phyloP scores from a whole-genome alignment of 176 grass and related monocot species.

The Oryza longistaminata region DNA sequence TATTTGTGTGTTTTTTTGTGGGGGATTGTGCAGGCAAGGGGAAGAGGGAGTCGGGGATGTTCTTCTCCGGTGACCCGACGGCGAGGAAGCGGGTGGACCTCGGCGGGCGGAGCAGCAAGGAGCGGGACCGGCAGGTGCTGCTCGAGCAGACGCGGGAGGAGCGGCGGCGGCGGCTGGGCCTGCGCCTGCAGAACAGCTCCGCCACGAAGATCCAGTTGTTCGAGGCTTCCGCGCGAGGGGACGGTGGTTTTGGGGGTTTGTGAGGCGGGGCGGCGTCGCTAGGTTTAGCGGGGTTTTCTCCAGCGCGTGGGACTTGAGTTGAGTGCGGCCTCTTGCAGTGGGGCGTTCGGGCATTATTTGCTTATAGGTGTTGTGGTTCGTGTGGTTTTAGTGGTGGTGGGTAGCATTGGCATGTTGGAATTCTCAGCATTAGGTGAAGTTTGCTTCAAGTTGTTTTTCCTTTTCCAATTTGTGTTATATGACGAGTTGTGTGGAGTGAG shows the following conservation, averaged over 20 bases:
- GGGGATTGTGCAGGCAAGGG: not conserved
- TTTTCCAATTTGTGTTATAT: not conserved
- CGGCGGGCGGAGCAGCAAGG: conserved; percentile 91
- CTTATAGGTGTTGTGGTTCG: not conserved
- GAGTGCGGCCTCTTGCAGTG: not conserved
- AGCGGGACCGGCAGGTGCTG: conserved; percentile 89
- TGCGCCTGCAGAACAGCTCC: conserved; percentile 70
- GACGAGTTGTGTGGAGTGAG: not conserved
- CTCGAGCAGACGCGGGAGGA: conserved; percentile 84
- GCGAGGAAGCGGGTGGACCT: conserved; percentile 84
- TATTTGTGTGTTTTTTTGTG: not conserved
- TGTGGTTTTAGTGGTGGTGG: not conserved
- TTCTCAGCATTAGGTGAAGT: not conserved
- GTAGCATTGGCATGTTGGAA: not conserved
- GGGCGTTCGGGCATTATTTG: too few species aligned
- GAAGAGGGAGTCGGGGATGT: conserved; percentile 46
- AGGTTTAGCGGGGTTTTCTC: conserved; percentile 6
- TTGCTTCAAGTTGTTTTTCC: not conserved
- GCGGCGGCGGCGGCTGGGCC: conserved; percentile 56
- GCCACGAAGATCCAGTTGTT: conserved; percentile 86
- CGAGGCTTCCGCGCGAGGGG: not conserved
- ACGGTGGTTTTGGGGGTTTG: not conserved
- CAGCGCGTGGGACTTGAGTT: not conserved
- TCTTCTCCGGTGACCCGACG: conserved; percentile 89
- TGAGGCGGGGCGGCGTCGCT: not conserved